Evolutionary conservation across 116 monocot genomes (phyloP).

Genomic region (Papilionanthe hybrid): DNA sequence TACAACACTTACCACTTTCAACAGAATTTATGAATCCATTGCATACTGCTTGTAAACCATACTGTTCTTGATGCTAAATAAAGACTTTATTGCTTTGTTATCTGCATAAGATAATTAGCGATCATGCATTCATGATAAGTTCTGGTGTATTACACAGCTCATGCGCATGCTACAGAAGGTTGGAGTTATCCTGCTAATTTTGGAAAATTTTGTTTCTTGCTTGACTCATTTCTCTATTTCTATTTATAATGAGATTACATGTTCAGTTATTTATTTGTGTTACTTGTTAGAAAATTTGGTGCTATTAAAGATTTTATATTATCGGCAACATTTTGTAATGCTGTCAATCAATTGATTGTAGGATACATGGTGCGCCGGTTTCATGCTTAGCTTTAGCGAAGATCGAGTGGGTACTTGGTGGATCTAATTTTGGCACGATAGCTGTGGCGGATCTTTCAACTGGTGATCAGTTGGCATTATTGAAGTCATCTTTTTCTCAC

Average conservation of each 20-base stretch:
- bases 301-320: not conserved
- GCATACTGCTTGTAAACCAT: not conserved
- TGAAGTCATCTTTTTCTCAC: slow-evolving; percentile 52
- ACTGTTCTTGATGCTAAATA: not conserved
- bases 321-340: not conserved
- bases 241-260: not conserved
- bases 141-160: not conserved
- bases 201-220: not conserved
- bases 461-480: slow-evolving; percentile 53
- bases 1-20: not conserved
- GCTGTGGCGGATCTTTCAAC: slow-evolving; percentile 67
- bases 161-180: not conserved
- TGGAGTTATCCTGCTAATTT: not conserved
- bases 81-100: not conserved
- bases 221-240: not conserved
- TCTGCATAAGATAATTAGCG: not conserved
- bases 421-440: slow-evolving; percentile 71
- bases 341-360: slow-evolving; percentile 8
- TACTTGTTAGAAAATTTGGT: not conserved
- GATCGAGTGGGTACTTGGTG: slow-evolving; percentile 77
- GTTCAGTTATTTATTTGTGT: not conserved
- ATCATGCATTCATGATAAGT: not conserved
- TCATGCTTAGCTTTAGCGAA: slow-evolving; percentile 70
- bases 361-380: slow-evolving; percentile 69
- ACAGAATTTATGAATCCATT: not conserved